A percentile compares a stretch with the other conserved stretches of the same genome.
Evolutionary conservation across 345 rosid species (phyloP).

Genomic region (Aurinia saxatilis): DNA sequence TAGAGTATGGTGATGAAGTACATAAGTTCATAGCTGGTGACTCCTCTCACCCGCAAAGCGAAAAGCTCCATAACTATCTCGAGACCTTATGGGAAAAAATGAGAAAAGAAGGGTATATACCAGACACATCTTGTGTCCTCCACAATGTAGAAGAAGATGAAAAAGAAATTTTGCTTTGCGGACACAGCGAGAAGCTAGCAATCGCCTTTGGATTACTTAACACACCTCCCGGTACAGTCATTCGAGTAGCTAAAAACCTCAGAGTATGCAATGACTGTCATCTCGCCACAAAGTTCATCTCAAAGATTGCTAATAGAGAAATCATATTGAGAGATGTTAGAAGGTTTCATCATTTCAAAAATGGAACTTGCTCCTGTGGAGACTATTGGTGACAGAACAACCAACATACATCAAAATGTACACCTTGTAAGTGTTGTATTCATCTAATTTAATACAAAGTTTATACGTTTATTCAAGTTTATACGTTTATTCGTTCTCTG

Average conservation of each 20-base stretch:
- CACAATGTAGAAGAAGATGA: constrained; percentile 73
- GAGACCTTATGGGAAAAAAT: constrained; percentile 55
- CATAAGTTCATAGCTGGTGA: constrained; percentile 82
- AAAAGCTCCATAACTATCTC: constrained; percentile 46
- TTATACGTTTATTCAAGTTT: background rate
- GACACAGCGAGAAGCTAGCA: constrained; percentile 87
- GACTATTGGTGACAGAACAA: constrained; percentile 62
- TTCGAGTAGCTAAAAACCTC: constrained; percentile 85
- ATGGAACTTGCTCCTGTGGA: constrained; percentile 76
- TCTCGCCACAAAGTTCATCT: constrained; percentile 58
- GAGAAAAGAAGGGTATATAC: constrained; percentile 73
- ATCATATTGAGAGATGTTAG: constrained; percentile 73
- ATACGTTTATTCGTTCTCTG: background rate
- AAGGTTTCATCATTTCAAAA: constrained; percentile 80
- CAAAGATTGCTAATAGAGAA: constrained; percentile 62
- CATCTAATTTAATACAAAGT: background rate
- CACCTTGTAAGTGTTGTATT: constrained; percentile 7
- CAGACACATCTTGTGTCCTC: constrained; percentile 82
- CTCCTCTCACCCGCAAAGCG: constrained; percentile 66
- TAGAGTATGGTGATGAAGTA: constrained; percentile 61
- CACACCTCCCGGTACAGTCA: constrained; percentile 57
- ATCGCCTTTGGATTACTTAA: constrained; percentile 79
- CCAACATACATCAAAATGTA: background rate
- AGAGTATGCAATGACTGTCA: constrained; percentile 90
- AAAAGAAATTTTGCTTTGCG: constrained; percentile 72